These are phyloP conservation scores for Wickerhamiella hasegawae DNA, from an alignment of 805 yeast species.

Conservation along the genomic window DNA sequence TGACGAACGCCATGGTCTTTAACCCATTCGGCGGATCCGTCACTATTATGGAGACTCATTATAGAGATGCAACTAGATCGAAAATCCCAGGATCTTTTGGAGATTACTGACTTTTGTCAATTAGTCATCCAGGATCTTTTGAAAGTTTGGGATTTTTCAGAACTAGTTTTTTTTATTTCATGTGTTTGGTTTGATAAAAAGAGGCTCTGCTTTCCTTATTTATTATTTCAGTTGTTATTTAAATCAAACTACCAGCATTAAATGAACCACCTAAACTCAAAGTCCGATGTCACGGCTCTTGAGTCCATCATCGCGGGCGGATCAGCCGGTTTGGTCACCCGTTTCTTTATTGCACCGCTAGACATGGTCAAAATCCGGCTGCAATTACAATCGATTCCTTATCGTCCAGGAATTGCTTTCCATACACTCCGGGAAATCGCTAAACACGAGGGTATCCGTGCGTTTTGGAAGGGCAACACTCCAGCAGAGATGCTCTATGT, in stretches of 20 bases:
- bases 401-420: constrained; percentile 9
- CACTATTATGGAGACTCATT: constrained; percentile 33
- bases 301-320: constrained; percentile 58
- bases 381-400: constrained; percentile 34
- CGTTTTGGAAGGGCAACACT: constrained; percentile 91
- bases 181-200: too few species aligned
- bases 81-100: too few species aligned
- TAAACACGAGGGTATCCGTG: constrained; percentile 49
- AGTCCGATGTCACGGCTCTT: constrained; percentile 34
- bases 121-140: too few species aligned
- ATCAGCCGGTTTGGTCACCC: constrained; percentile 45
- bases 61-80: too few species aligned
- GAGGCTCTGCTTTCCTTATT: too few species aligned
- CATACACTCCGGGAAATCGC: constrained; percentile 28
- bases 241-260: neutral
- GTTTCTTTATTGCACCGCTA: constrained; percentile 57
- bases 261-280: constrained; percentile 18
- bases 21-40: constrained; percentile 60
- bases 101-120: too few species aligned
- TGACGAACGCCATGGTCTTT: constrained; percentile 24
- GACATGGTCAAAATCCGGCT: constrained; percentile 65
- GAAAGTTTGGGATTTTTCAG: too few species aligned
- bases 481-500: constrained; percentile 84
- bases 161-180: too few species aligned
- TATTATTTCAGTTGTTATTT: too few species aligned